Base-by-base conservation (phyloP, 768 basidiomycete species). In the Candolleomyces efflorescens region DNA sequence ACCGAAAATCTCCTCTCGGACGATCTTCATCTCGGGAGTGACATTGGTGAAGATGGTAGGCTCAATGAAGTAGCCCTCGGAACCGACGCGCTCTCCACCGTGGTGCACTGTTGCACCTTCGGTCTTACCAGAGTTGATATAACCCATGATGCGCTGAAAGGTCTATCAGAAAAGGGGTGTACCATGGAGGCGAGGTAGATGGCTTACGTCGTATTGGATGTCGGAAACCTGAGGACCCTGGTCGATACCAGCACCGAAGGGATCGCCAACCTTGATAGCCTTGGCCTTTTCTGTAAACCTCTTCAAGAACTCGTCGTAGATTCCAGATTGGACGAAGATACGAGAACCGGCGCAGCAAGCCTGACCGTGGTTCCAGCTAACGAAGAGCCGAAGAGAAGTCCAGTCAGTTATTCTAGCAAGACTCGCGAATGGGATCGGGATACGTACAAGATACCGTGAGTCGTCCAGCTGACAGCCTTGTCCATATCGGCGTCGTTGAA, bases 151-250 rank as follows among this genome's bases (percentile, higher is more conserved):
- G 53, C 85, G 83, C 86, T 88, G 59, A n/a, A 38, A 53, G 39
- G 9, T 15, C 18, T 46, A 15, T 10, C 9, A 51, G 11, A 26
- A 26, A 17, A 36, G 23, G 13, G 11, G 27, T 9, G 49, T 23
- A 36, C 18, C n/a, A n/a, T n/a, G 17, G 9, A 12, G 38, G 26
- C 36, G 10, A 45, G 9, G 26, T 18, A 36, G 11, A 6, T 2
- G 2, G 73, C 83, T 58, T 47, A 89, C 88, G 62, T 90, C 81
- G 65, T 77, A 90, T 67, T 93, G 92, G 39, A 77, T 66, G 68
- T 92, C 75, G 0, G 88, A 90, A 24, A 90, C 87, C 69, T 90
- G 85, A 0, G 92, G 92, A 22, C 92, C 92, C 62, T 91, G 89
- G 69, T 82, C 80, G 27, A 79, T 80, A 7, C 76, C 80, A 0